phyloP scores from a whole-genome alignment of 2,329 filamentous ascomycete genomes.

The Curvularia lunata region DNA sequence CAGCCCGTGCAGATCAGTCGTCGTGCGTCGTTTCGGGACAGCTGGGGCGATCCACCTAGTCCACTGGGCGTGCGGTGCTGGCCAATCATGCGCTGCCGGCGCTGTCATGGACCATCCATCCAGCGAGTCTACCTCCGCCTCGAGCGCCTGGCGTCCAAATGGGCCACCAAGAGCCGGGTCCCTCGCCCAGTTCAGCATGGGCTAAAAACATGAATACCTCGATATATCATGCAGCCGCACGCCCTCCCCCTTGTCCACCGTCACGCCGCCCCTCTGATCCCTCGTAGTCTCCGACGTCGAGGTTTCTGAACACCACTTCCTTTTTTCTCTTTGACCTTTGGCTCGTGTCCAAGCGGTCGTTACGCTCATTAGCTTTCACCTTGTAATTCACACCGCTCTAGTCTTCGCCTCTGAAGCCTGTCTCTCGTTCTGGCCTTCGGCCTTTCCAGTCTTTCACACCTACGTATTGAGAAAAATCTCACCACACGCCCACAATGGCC shows the following conservation, averaged over 20 bases:
- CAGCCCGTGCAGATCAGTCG: conserved; percentile 27
- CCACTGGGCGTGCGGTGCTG: conserved; percentile 17
- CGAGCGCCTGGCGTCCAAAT: conserved; percentile 34
- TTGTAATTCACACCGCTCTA: conserved; percentile 16
- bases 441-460: conserved; percentile 17
- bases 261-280: conserved; percentile 38
- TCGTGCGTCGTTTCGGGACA: conserved; percentile 30
- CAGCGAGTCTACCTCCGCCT: conserved; percentile 27
- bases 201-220: conserved; percentile 28
- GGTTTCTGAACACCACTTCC: conserved; percentile 27
- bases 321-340: conserved; percentile 37
- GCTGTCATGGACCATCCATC: conserved; percentile 18
- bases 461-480: conserved; percentile 9
- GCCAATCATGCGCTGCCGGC: conserved; percentile 26
- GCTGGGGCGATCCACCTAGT: conserved; percentile 23
- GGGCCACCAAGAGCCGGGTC: conserved; percentile 21
- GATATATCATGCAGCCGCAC: conserved; percentile 41
- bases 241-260: conserved; percentile 33
- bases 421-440: conserved; percentile 18
- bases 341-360: conserved; percentile 40
- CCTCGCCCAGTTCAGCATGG: conserved; percentile 28
- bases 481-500: conserved; percentile 34
- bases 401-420: conserved; percentile 17
- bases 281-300: conserved; percentile 38
- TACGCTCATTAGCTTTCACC: conserved; percentile 41